Percentiles rank a stretch among this genome's conserved stretches.
phyloP scores from a whole-genome alignment of 169 alveolate species.

The Eimeria maxima region DNA sequence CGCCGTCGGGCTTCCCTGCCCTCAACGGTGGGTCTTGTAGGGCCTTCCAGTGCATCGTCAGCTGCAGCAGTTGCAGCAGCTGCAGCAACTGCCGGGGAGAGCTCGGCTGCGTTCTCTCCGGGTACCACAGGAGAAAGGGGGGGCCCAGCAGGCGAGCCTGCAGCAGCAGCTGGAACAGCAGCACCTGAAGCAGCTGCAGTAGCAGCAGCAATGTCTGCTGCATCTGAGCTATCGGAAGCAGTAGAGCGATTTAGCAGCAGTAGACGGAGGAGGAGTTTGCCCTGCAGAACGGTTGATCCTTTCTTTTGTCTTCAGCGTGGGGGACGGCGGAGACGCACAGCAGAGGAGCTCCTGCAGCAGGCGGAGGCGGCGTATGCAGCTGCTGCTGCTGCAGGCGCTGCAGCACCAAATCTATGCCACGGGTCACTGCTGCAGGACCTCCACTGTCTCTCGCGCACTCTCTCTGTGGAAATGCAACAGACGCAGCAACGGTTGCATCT shows the following conservation, averaged over 20 bases:
- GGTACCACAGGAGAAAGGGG: not conserved
- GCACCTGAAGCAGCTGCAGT: constrained; percentile 53
- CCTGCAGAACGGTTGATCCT: not conserved
- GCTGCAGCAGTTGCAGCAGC: constrained; percentile 23
- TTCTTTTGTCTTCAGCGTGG: not conserved
- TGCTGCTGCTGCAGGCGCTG: constrained; percentile 34
- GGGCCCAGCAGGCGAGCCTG: constrained; percentile 27
- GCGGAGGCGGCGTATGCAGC: constrained; percentile 32
- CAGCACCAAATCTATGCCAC: not conserved
- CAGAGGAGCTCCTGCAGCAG: constrained; percentile 71
- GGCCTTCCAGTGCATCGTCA: constrained; percentile 1
- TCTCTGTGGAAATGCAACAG: not conserved
- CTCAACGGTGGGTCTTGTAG: not conserved
- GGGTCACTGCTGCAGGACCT: constrained; percentile 22
- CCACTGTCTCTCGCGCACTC: constrained; percentile 10
- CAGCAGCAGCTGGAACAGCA: constrained; percentile 12
- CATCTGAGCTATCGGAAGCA: constrained; percentile 8
- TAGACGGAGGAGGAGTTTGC: not conserved
- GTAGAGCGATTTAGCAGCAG: constrained; percentile 29
- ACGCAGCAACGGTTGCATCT: constrained; percentile 33
- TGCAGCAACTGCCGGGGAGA: constrained; percentile 10
- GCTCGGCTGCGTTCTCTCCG: constrained; percentile 11
- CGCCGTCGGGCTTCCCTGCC: constrained; percentile 62
- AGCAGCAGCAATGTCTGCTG: constrained; percentile 54
- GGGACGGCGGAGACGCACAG: not conserved